Evolutionary conservation across 2,329 filamentous ascomycete genomes (phyloP), one percentile per base, ranked within the genome.

Genomic region (Colletotrichum paranaense): DNA sequence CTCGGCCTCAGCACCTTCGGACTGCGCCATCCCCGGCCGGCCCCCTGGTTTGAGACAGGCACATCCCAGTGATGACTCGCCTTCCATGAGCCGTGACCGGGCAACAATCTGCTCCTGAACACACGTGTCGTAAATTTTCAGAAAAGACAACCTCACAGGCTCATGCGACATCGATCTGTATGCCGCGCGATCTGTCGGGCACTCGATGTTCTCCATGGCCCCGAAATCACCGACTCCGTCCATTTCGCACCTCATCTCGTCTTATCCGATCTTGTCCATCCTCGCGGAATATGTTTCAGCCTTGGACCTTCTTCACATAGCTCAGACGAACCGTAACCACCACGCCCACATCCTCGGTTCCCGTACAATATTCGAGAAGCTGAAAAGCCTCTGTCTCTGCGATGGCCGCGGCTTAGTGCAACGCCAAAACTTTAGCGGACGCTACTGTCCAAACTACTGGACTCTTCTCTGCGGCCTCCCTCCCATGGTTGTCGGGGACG

Each of bases 391-490:
- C 24, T 65, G 64, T 24, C 56, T 67, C 28, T 75, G 74, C 53
- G 73, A 74, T 53, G 68, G 74, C 1, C 74, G 53, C 12, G 74
- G 74, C 53, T 58, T 75, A 1, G 24, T 53, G 16, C 14, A 6
- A 5, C 68, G 73, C 49, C 73, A 69, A 8, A 35, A 28, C 53
- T 62, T 64, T 53, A 22, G 24, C 5, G 42, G 57, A 4, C 58
- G 55, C 2, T 32, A 72, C 24, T 28, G 24, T 3, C 35, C 49
- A 8, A 59, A 24, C 24, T 52, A 49, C n/a, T 42, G 56, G 28
- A 65, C 42, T 9, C n/a, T 28, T 5, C 46, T n/a, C 2, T n/a
- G 70, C 28, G 22, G 24, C 19, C 58, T n/a, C 0, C 7, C 32
- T 53, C 63, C 49, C 30, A 19, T 9, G 46, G n/a, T 62, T 24